Base-by-base conservation (phyloP, 2,329 filamentous ascomycete species). In the Dothideomycetes sp. region DNA sequence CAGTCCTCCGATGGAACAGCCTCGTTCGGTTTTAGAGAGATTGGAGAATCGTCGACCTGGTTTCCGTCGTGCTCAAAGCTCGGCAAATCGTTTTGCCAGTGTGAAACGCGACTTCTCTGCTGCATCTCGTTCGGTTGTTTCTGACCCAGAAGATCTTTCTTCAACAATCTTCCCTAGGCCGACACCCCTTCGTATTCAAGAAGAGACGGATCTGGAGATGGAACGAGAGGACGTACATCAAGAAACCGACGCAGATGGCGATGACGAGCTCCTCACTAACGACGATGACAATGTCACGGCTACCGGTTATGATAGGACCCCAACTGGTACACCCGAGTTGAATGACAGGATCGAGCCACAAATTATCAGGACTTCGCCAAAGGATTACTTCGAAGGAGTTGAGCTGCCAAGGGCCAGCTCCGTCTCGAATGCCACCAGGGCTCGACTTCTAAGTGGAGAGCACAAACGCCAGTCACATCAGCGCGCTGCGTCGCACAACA, bases 231-330 rank as follows among this genome's bases (percentile, higher is more conserved):
- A 71, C 44, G 48, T 67, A 28, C 64, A 70, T 30, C 71, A 64
- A 53, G 78, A 87, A 44, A 87, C 84, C 0, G 85, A 91, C 53
- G 84, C 80, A 5, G 86, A 94, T 17, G 86, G 86, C 1, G 88
- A 95, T 53, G 88, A 94, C 52, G 88, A 95, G 59, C 67, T 88
- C n/a, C 73, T 84, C 10, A 88, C 83, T 3, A 84, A 87, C 42
- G 83, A 86, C 42, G 88, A 79, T 22, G 67, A 71, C 20, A 66
- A 71, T n/a, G 63, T 48, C 5, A 58, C 56, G 6, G 59, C 60
- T 3, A 42, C 40, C 12, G 40, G 40, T 9, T 41, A 41, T 8
- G 38, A 41, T 51, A 53, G 31, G 16, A 40, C 37, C 7, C 22
- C 37, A 11, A 33, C 37, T 7, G 20, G 38, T 6, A 33, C 38